Conservation (phyloP, 306 rosid genomes). For the Parietaria judaica region DNA sequence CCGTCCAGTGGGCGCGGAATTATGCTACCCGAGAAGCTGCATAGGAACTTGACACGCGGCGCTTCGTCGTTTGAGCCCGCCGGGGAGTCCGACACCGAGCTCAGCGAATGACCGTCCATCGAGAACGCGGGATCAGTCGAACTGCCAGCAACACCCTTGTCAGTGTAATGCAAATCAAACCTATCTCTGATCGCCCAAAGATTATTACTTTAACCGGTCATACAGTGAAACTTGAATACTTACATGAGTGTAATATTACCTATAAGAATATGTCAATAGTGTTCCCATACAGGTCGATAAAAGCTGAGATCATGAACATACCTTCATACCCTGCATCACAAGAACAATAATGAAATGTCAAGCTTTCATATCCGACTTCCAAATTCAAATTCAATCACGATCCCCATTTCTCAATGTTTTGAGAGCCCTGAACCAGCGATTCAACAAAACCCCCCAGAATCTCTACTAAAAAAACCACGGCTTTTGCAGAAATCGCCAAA, state of each 20-base stretch:
- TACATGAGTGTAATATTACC: too few species aligned
- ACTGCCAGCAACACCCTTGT: slow-evolving; percentile 43
- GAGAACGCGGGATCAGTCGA: slow-evolving; percentile 30
- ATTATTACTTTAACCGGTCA: neutral
- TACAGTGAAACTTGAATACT: too few species aligned
- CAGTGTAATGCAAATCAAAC: slow-evolving; percentile 29
- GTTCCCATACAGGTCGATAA: neutral
- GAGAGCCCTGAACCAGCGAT: slow-evolving; percentile 3
- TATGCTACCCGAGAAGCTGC: slow-evolving; percentile 83
- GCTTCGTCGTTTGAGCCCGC: slow-evolving; percentile 36
- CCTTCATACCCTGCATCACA: neutral
- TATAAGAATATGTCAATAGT: too few species aligned
- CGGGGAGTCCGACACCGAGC: slow-evolving; percentile 56
- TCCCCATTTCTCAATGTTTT: too few species aligned
- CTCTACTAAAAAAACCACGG: neutral
- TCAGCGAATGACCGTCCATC: slow-evolving; percentile 58
- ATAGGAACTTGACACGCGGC: slow-evolving; percentile 78
- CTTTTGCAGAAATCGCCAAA: neutral
- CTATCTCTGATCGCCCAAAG: slow-evolving; percentile 24
- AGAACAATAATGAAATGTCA: neutral
- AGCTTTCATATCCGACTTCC: too few species aligned
- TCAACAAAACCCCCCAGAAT: slow-evolving; percentile 12
- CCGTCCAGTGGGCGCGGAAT: slow-evolving; percentile 99
- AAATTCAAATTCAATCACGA: too few species aligned
- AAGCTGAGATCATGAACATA: neutral